Evolutionary conservation across 2,329 filamentous ascomycete species (phyloP), one percentile per base, ranked within the genome.

Genomic region (Pseudogymnoascus sp.): DNA sequence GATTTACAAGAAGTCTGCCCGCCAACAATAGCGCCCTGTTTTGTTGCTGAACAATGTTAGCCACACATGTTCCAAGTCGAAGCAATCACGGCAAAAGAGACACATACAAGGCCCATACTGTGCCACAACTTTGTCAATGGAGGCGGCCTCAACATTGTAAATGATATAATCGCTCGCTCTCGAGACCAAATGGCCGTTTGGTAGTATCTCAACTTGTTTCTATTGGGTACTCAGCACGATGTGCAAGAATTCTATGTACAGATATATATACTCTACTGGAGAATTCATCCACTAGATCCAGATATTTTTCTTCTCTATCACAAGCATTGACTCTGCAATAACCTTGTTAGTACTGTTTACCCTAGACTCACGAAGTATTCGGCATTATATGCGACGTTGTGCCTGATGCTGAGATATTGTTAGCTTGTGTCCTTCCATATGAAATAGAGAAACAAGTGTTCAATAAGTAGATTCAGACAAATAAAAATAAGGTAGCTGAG

Each of bases 1-100:
- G 91, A 92, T 78, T 99, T 99, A 82, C 95, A 99, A 0, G 95
- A 97, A 0, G 95, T 99, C 76, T 99, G 95, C 7, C 95, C 95
- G 65, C 95, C 96, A 21, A 99, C 95, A 66, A 99, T 96, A 68
- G 95, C 95, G 67, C 90, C 89, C 72, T 95, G 83, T 75, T 97
- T 97, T 64, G 95, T 99, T 68, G 95, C 93, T 96, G 73, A 10
- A 19, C 14, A 62, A 10, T 61, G 35, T 68, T 47, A 70, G 64
- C 64, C 64, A 31, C 13, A 44, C 61, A 62, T 62, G 26, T 62
- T 29, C 60, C 35, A 16, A 21, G 62, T n/a, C 11, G 19, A 14
- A 62, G 63, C n/a, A 40, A 40, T 38, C 59, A 61, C 59, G 13
- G 59, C 33, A 61, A 60, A 60, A 56, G 50, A 14, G 63, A 64